Evolutionary conservation across 192 early-diverging fungal species (phyloP).

Genomic region (Martensiomyces pterosporus): DNA sequence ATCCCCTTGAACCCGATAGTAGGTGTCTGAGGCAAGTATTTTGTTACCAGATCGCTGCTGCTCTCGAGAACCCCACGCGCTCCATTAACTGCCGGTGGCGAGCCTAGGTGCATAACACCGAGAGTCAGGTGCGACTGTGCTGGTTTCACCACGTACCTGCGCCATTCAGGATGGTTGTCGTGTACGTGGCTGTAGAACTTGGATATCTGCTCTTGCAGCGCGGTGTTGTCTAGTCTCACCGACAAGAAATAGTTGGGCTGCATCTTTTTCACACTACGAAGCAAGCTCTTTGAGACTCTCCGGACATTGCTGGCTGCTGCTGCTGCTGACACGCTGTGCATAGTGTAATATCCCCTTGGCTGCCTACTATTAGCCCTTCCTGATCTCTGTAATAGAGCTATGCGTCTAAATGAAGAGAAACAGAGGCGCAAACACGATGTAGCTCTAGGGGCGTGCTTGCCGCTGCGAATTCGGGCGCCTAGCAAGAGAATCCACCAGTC

Average conservation of each 20-base stretch:
- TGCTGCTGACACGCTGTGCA: too few relatives aligned
- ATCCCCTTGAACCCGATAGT: background rate
- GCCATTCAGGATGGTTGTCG: constrained; percentile 1
- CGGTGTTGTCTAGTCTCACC: constrained; percentile 1
- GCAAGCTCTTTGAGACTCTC: background rate
- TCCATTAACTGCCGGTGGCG: too few relatives aligned
- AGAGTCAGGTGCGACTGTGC: background rate
- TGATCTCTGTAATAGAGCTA: too few relatives aligned
- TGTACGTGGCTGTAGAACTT: constrained; percentile 2
- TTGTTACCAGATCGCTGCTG: background rate
- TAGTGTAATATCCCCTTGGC: too few relatives aligned
- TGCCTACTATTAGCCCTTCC: too few relatives aligned
- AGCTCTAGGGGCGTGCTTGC: too few relatives aligned
- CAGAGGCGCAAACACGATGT: too few relatives aligned
- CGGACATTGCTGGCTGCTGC: too few relatives aligned
- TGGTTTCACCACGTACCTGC: constrained; percentile 14
- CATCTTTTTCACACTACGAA: constrained; percentile 1
- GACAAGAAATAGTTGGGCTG: constrained; percentile 13
- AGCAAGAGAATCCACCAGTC: too few relatives aligned
- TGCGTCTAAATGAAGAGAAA: too few relatives aligned
- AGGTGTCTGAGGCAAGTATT: background rate
- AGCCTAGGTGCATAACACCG: background rate
- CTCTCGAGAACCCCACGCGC: background rate
- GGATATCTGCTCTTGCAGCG: constrained; percentile 1
- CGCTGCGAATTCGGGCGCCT: too few relatives aligned